phyloP scores from a whole-genome alignment of 495 filamentous ascomycete genomes.

The Lasiosphaeria hispida region DNA sequence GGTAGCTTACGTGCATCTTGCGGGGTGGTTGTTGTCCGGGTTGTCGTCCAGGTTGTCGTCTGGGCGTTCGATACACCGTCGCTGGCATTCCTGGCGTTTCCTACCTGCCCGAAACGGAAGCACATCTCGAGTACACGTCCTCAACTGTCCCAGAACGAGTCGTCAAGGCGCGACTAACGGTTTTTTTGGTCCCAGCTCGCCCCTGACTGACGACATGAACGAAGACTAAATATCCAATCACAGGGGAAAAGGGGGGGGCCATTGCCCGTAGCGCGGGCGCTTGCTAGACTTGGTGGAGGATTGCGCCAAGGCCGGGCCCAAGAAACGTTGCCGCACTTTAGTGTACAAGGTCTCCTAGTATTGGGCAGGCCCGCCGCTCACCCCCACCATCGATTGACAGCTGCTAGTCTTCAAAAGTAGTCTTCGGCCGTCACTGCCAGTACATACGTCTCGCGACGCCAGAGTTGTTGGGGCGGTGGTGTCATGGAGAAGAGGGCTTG shows the following conservation, averaged over 20 bases:
- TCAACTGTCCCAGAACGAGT: too few species aligned
- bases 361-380: not conserved
- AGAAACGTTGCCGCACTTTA: not conserved
- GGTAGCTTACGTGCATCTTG: not conserved
- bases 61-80: not conserved
- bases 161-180: too few species aligned
- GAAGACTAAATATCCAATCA: conserved; percentile 3
- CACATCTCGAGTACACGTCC: not conserved
- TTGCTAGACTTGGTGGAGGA: not conserved
- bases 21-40: too few species aligned
- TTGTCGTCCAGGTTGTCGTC: too few species aligned
- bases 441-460: too few species aligned
- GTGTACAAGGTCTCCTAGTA: not conserved
- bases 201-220: too few species aligned
- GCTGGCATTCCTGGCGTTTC: not conserved
- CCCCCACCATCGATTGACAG: too few species aligned
- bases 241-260: not conserved
- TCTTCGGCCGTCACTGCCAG: too few species aligned
- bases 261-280: conserved; percentile 13
- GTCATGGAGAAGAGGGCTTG: too few species aligned
- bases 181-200: too few species aligned
- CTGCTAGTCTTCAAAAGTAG: too few species aligned
- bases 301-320: conserved; percentile 1
- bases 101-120: not conserved
- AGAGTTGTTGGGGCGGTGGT: too few species aligned